phyloP scores from a whole-genome alignment of 441 rosid species.

The Eutrema salsugineum region DNA sequence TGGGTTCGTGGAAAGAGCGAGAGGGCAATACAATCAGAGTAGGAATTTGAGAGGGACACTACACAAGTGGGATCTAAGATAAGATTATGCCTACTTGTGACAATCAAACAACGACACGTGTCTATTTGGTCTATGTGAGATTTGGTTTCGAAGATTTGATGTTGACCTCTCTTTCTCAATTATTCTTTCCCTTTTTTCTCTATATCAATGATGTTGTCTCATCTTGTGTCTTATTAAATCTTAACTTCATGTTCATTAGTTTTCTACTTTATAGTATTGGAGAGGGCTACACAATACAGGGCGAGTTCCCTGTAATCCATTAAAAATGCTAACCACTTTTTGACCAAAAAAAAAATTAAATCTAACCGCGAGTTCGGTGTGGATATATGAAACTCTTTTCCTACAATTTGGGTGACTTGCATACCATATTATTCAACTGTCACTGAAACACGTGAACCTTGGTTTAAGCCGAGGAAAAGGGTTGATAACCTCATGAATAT shows the following conservation, averaged over 20 bases:
- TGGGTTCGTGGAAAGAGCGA: conserved; percentile 24
- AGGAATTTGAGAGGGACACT: conserved; percentile 23
- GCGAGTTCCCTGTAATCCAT: neutral
- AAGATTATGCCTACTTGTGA: conserved; percentile 32
- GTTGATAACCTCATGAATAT: neutral
- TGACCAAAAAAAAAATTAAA: too few species aligned
- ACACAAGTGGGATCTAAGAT: conserved; percentile 32
- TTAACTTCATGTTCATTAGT: neutral
- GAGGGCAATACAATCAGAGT: conserved; percentile 20
- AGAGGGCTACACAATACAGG: neutral
- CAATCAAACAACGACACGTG: conserved; percentile 26
- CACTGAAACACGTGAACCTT: neutral
- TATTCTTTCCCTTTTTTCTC: conserved; percentile 14
- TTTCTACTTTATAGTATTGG: neutral
- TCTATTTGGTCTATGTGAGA: conserved; percentile 32
- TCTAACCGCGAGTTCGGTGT: too few species aligned
- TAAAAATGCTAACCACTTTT: neutral
- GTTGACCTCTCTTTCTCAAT: conserved; percentile 34
- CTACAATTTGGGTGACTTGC: neutral
- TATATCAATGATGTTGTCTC: conserved; percentile 22
- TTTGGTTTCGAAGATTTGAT: conserved; percentile 36
- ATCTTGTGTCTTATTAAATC: neutral
- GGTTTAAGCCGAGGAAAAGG: neutral
- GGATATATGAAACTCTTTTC: too few species aligned
- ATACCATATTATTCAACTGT: neutral